A percentile compares a stretch with the other conserved stretches of the same genome.
Conservation (phyloP, 2,329 filamentous ascomycete species). For the Metarhizium rileyi region DNA sequence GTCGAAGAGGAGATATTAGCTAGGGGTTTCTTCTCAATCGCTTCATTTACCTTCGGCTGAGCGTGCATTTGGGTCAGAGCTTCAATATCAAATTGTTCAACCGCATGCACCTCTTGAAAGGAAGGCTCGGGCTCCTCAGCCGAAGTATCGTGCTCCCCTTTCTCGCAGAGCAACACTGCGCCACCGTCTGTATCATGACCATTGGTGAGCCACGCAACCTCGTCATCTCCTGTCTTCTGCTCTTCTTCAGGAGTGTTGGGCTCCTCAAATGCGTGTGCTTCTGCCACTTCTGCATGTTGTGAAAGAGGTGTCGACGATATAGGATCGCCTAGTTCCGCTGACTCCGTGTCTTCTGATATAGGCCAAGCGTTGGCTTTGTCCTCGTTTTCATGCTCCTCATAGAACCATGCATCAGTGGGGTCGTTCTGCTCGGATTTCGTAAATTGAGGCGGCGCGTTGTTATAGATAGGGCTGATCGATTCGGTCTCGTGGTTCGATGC, state of each 20-base stretch:
- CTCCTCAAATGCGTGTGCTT: background rate
- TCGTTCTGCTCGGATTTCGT: background rate
- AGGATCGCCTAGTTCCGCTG: background rate
- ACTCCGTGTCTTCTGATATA: conserved; percentile 9
- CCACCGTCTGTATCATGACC: conserved; percentile 13
- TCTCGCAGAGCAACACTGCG: conserved; percentile 16
- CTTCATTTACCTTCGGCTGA: background rate
- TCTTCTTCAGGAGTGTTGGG: background rate
- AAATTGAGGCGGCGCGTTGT: background rate
- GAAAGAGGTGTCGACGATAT: background rate
- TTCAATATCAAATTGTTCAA: background rate
- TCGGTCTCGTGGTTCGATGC: background rate
- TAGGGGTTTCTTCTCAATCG: background rate
- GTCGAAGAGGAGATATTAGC: conserved; percentile 15
- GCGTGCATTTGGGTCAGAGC: background rate
- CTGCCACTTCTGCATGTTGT: background rate
- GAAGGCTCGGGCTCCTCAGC: background rate
- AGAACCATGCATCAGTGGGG: background rate
- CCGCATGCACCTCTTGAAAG: background rate
- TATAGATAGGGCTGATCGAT: background rate
- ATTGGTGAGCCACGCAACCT: conserved; percentile 3
- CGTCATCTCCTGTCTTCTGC: background rate
- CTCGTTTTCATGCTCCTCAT: conserved; percentile 8
- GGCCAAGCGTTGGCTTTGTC: conserved; percentile 15
- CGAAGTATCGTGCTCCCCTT: conserved; percentile 2